These are phyloP conservation scores for Ceratocystis colombiana DNA, from an alignment of 2,329 filamentous ascomycete genomes.

Conservation along the genomic window DNA sequence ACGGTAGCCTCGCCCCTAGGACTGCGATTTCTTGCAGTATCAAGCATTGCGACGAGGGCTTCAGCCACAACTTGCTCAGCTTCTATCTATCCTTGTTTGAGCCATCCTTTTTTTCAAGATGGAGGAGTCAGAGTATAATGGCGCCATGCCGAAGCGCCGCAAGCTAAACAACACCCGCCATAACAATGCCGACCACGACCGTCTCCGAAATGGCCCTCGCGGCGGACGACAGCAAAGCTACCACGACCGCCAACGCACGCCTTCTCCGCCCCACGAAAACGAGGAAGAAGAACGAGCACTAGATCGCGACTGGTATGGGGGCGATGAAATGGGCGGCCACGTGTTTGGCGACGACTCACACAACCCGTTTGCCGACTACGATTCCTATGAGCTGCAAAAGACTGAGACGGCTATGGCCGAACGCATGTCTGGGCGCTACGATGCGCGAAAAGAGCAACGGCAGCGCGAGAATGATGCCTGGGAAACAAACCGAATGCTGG, in stretches of 20 bases:
- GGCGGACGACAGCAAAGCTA: conserved; percentile 2
- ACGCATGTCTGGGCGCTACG: conserved; percentile 63
- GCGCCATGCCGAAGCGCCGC: conserved; percentile 36
- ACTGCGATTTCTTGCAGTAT: background rate
- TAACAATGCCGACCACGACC: conserved; percentile 14
- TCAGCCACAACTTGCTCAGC: background rate
- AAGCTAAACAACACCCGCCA: conserved; percentile 32
- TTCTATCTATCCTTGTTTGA: background rate
- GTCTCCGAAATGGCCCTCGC: conserved; percentile 5
- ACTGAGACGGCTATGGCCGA: conserved; percentile 69
- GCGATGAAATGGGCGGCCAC: conserved; percentile 70
- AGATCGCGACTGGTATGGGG: conserved; percentile 87
- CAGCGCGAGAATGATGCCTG: conserved; percentile 94
- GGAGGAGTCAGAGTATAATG: conserved; percentile 31
- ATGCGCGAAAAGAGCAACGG: conserved; percentile 66
- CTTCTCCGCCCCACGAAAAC: conserved; percentile 28
- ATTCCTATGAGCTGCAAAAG: conserved; percentile 61
- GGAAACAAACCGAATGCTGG: conserved; percentile 98
- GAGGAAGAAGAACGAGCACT: conserved; percentile 64
- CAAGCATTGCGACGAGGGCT: background rate
- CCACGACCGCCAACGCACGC: conserved; percentile 40
- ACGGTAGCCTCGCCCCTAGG: conserved; percentile 19
- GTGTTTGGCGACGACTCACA: conserved; percentile 86
- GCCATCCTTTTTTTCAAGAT: background rate
- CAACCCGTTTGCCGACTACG: conserved; percentile 75